Evolutionary conservation across 139 green algal genomes (phyloP), one percentile per base, ranked within the genome.

Genomic region (Chlorella sorokiniana): DNA sequence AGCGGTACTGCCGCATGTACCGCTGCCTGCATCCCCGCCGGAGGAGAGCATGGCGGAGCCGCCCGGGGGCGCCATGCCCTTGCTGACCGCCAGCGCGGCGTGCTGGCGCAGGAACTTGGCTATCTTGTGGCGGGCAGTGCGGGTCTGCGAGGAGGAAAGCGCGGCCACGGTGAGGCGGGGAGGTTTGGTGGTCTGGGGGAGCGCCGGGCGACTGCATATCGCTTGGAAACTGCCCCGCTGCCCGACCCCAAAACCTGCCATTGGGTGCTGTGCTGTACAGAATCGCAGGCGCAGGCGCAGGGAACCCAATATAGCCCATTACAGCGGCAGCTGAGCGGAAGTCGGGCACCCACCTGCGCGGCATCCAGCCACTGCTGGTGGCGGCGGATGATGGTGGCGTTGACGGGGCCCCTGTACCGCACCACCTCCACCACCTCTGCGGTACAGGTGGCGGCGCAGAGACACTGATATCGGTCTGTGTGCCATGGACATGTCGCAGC

Each of bases 401-500:
- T 88, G 70, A 81, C 42, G 33, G 76, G 82, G 20, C 87, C 86
- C 22, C 85, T 69, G 56, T 93, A 93, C 3, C 79, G 89, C 38
- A 94, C 48, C 35, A 98, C 89, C 84, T 98, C 92, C 31, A 98
- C 92, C 54, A 98, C 91, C 52, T 98, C 93, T 27, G 89, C 89
- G 37, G 59, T 31, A 35, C 8, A 52, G 40, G 23, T 56, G 3
- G 1, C 62, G 20, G 27, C 18, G 68, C 22, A 1, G 25, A 75
- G 40, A n/a, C n/a, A n/a, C n/a, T n/a, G n/a, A n/a, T n/a, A n/a
- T n/a, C n/a, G n/a, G n/a, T n/a, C n/a, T n/a, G n/a, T n/a, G n/a
- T n/a, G n/a, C n/a, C n/a, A n/a, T n/a, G n/a, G n/a, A n/a, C n/a
- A n/a, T n/a, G n/a, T n/a, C n/a, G n/a, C n/a, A n/a, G n/a, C n/a